A percentile compares a stretch with the other conserved stretches of the same genome.
phyloP scores from a whole-genome alignment of 306 rosid genomes.

The Clitoria ternatea region DNA sequence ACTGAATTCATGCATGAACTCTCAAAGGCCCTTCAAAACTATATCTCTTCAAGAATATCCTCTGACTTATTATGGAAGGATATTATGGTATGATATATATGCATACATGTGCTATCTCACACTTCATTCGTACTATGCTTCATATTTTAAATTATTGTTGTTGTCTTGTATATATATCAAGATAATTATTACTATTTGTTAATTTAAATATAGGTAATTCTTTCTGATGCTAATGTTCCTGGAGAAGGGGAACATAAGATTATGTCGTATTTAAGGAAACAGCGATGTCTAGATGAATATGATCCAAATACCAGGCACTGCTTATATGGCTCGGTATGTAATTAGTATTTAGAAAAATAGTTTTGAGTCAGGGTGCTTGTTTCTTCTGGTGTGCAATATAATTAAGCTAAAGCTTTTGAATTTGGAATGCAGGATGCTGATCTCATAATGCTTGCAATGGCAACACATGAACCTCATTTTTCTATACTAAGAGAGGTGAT shows the following conservation, averaged over 20 bases:
- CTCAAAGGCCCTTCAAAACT: conserved; percentile 41
- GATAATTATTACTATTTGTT: neutral
- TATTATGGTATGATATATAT: conserved; percentile 29
- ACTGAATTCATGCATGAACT: conserved; percentile 52
- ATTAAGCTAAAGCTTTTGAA: neutral
- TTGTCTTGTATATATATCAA: neutral
- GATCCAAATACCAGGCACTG: conserved; percentile 55
- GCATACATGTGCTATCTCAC: neutral
- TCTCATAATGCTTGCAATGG: conserved; percentile 51
- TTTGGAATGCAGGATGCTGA: conserved; percentile 56
- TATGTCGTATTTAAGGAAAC: conserved; percentile 39
- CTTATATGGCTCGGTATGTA: conserved; percentile 53
- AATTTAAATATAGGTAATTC: conserved; percentile 36
- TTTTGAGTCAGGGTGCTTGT: neutral
- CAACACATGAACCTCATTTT: conserved; percentile 59
- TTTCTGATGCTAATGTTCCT: conserved; percentile 63
- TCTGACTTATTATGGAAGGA: conserved; percentile 35
- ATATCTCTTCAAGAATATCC: conserved; percentile 21
- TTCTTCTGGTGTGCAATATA: neutral
- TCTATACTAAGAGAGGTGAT: conserved; percentile 63
- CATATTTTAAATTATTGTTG: neutral
- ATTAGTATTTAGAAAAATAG: neutral
- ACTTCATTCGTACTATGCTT: neutral
- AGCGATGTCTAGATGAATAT: conserved; percentile 31
- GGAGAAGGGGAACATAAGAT: conserved; percentile 76